Evolutionary conservation across 257 asterid genomes (phyloP).

Genomic region (Linaria vulgaris): DNA sequence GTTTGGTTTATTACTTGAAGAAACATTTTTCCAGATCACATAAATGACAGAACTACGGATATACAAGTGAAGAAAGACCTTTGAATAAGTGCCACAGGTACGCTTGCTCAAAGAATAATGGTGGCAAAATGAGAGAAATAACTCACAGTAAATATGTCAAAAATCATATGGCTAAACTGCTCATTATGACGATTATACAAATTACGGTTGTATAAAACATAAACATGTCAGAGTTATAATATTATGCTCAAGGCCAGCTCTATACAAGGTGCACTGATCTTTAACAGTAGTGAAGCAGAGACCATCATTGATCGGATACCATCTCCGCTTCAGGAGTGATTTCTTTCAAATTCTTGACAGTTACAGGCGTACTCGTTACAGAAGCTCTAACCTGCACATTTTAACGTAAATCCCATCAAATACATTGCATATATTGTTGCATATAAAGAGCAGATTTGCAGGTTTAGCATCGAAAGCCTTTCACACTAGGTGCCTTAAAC

Average conservation of each 20-base stretch:
- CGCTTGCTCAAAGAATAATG: not conserved
- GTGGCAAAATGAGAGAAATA: not conserved
- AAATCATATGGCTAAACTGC: not conserved
- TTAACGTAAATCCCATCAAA: slow-evolving; percentile 17
- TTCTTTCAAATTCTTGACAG: slow-evolving; percentile 37
- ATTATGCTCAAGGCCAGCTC: slow-evolving; percentile 5
- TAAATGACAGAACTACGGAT: not conserved
- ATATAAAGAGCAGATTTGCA: not conserved
- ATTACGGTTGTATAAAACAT: slow-evolving; percentile 9
- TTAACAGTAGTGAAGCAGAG: not conserved
- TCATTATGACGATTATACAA: slow-evolving; percentile 5
- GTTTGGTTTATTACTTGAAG: no score
- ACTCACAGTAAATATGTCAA: not conserved
- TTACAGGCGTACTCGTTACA: slow-evolving; percentile 32
- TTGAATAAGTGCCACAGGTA: not conserved
- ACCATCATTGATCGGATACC: slow-evolving; percentile 22
- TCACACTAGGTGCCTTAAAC: slow-evolving; percentile 42
- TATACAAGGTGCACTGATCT: slow-evolving; percentile 3
- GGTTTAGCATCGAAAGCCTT: slow-evolving; percentile 25
- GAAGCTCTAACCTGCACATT: slow-evolving; percentile 46
- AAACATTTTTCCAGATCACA: not conserved
- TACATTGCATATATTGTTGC: not conserved
- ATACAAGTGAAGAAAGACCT: not conserved
- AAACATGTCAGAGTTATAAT: not conserved
- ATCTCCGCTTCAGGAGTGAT: slow-evolving; percentile 24